phyloP scores from a whole-genome alignment of 805 yeast genomes.

The Kodamaea nitidulidarum region DNA sequence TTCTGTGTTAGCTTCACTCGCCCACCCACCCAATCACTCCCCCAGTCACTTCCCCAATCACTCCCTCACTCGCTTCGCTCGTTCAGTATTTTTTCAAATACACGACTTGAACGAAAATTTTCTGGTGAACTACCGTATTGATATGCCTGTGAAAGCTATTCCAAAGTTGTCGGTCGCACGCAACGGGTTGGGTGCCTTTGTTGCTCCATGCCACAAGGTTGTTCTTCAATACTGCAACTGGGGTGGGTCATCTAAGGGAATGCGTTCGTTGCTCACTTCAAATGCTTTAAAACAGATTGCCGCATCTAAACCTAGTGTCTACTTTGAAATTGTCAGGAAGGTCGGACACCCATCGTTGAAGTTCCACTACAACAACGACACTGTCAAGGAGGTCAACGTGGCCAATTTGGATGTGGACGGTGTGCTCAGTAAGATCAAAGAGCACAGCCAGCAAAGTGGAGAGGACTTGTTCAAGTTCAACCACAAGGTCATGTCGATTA shows the following conservation, averaged over 20 bases:
- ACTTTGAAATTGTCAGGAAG: constrained; percentile 64
- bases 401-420: constrained; percentile 62
- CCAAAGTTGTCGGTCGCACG: constrained; percentile 57
- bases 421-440: constrained; percentile 60
- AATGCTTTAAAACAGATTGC: constrained; percentile 57
- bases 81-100: background rate
- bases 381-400: constrained; percentile 55
- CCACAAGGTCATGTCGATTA: constrained; percentile 71
- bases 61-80: background rate
- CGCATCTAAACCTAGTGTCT: constrained; percentile 55
- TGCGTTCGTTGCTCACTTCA: constrained; percentile 60
- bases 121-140: background rate
- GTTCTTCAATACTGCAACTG: constrained; percentile 84
- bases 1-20: no score
- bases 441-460: constrained; percentile 69
- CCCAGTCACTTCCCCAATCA: no score
- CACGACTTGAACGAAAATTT: constrained; percentile 6
- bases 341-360: constrained; percentile 76
- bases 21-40: no score
- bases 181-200: constrained; percentile 73
- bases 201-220: constrained; percentile 70
- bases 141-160: constrained; percentile 58
- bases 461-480: constrained; percentile 58
- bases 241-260: constrained; percentile 91
- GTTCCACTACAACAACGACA: constrained; percentile 36